Base-by-base conservation (phyloP, 495 filamentous ascomycete species). In the Trichoderma erinaceum region DNA sequence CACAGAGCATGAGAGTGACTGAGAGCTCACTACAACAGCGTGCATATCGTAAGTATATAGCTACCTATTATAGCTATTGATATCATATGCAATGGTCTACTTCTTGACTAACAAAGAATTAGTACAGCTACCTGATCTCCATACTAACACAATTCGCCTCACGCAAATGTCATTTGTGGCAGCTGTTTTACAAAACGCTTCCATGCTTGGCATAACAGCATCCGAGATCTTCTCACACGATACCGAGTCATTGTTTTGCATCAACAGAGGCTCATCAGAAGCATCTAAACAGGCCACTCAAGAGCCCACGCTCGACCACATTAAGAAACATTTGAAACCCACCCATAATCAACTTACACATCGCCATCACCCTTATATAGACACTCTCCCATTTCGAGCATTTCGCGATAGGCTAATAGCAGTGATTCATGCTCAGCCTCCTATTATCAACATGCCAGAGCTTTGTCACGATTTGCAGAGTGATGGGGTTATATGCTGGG, bases 401-500 rank as follows among this genome's bases (percentile, higher is more conserved):
- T 61, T 61, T 18, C 56, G 56, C 11, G 56, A 61, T 1, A 23
- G 56, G 4, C 7, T 61, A 32, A 61, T 61, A 32, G 56, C 56
- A 12, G 7, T 61, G 25, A 61, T 61, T 12, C 25, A 61, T 43
- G 63, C 18, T 67, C 16, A 76, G 12, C 44, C 68, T 1, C 68
- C 68, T 18, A 65, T 72, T 0, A 67, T 73, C 18, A 67, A 72
- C 41, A 70, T 70, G 46, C 66, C 68, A 11, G 72, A 73, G 27
- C 66, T 73, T 29, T 73, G 72, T 25, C 56, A 65, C 16, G 72
- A 73, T 35, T 65, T 73, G 1, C 44, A 68, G 46, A 73, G 70
- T 7, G 70, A 73, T 48, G 72, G 72, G 12, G 25, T 73, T 6
- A 35, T 69, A 13, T 73, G 72, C 43, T 73, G 72, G 72, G 72